These are phyloP conservation scores for Chlorella vulgaris DNA, from an alignment of 139 green algal genomes.

Conservation along the genomic window DNA sequence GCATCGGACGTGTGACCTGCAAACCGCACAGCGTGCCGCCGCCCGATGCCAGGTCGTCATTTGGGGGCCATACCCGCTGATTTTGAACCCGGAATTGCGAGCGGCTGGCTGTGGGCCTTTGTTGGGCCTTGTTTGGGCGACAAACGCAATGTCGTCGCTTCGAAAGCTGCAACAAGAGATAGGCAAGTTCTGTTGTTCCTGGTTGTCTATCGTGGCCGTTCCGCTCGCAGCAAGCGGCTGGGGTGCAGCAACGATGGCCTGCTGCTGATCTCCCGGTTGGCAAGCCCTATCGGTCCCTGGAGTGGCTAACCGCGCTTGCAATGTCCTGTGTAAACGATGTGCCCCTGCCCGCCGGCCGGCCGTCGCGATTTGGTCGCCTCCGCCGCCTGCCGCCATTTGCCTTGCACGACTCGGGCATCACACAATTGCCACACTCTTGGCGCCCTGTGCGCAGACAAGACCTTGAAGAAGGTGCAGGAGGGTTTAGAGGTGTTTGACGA, in stretches of 20 bases:
- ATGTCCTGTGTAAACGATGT: background rate
- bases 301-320: background rate
- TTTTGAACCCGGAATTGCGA: too few relatives aligned
- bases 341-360: background rate
- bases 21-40: too few relatives aligned
- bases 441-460: conserved; percentile 62
- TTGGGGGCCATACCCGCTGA: too few relatives aligned
- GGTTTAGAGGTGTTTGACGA: conserved; percentile 96
- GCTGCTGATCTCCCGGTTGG: background rate
- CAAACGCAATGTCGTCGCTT: conserved; percentile 75
- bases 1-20: too few relatives aligned
- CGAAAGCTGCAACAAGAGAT: conserved; percentile 95
- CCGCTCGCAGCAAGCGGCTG: too few relatives aligned
- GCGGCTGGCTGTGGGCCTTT: too few relatives aligned
- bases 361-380: background rate
- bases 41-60: too few relatives aligned
- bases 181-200: background rate
- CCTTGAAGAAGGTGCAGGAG: conserved; percentile 95
- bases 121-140: too few relatives aligned
- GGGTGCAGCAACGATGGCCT: too few relatives aligned
- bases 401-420: background rate
- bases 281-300: background rate
- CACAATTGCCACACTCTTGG: background rate
- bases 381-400: background rate
- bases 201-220: background rate